phyloP scores from a whole-genome alignment of 495 filamentous ascomycete species.

The Hypomontagnella monticulosa region DNA sequence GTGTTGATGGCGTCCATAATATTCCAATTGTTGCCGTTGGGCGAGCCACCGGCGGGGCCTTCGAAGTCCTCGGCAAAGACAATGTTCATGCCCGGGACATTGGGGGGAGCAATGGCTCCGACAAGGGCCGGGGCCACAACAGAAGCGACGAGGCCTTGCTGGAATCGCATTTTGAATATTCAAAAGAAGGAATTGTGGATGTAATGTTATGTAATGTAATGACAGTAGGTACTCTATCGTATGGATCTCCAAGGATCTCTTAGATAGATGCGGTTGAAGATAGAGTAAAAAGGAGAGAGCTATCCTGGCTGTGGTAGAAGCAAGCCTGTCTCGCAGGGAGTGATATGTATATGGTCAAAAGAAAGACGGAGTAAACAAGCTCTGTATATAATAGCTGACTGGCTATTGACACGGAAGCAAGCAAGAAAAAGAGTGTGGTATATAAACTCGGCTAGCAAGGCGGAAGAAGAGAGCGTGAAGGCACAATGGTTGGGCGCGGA shows the following conservation, averaged over 20 bases:
- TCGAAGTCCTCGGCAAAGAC: slow-evolving; percentile 46
- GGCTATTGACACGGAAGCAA: slow-evolving; percentile 31
- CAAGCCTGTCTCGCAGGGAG: slow-evolving; percentile 46
- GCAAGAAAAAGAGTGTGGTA: slow-evolving; percentile 43
- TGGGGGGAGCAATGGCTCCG: slow-evolving; percentile 43
- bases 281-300: slow-evolving; percentile 11
- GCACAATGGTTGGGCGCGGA: slow-evolving; percentile 36
- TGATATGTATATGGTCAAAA: slow-evolving; percentile 33
- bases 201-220: slow-evolving; percentile 15
- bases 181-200: slow-evolving; percentile 5
- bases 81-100: slow-evolving; percentile 44
- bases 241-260: slow-evolving; percentile 32
- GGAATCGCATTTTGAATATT: slow-evolving; percentile 46
- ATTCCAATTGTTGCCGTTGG: slow-evolving; percentile 49
- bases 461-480: slow-evolving; percentile 38
- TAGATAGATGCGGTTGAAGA: slow-evolving; percentile 13
- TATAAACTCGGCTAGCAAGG: slow-evolving; percentile 46
- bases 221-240: slow-evolving; percentile 31
- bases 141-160: slow-evolving; percentile 31
- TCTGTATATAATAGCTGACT: slow-evolving; percentile 12
- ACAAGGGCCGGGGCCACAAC: slow-evolving; percentile 38
- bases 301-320: slow-evolving; percentile 34
- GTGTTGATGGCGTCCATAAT: slow-evolving; percentile 52
- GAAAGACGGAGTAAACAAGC: slow-evolving; percentile 38
- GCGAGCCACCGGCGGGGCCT: slow-evolving; percentile 40